These are phyloP conservation scores for Lyophyllum shimeji DNA, from an alignment of 768 basidiomycete genomes.

Conservation along the genomic window DNA sequence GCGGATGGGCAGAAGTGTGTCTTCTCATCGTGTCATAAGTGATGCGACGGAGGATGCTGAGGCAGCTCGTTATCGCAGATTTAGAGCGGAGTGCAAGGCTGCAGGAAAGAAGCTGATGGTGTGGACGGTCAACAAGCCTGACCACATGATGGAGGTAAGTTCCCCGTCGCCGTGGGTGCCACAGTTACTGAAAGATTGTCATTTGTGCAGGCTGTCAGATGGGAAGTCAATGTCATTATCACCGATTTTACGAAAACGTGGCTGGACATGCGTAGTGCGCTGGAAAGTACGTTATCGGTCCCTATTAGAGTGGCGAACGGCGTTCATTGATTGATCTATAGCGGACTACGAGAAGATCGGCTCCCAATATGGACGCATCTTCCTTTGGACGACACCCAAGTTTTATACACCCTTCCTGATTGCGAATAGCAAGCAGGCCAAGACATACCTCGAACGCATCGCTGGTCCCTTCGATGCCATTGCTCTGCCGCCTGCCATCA, in stretches of 20 bases:
- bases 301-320: neutral
- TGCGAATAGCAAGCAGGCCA: constrained; percentile 23
- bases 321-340: constrained; percentile 21
- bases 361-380: constrained; percentile 61
- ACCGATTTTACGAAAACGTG: constrained; percentile 73
- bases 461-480: constrained; percentile 54
- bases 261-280: constrained; percentile 58
- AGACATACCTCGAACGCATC: constrained; percentile 42
- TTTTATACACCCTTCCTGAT: constrained; percentile 56
- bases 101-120: constrained; percentile 86
- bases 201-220: constrained; percentile 61
- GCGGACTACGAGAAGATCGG: constrained; percentile 68
- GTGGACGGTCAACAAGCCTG: constrained; percentile 93
- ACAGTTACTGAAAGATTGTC: neutral
- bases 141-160: constrained; percentile 87
- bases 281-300: constrained; percentile 47
- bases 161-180: neutral
- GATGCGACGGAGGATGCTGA: constrained; percentile 1
- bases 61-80: constrained; percentile 42
- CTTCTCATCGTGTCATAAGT: constrained; percentile 8
- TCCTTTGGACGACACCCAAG: constrained; percentile 68
- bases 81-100: constrained; percentile 74
- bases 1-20: constrained; percentile 72
- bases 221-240: constrained; percentile 77
- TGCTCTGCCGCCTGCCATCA: constrained; percentile 3